phyloP scores from a whole-genome alignment of 192 early-diverging fungal genomes.

The Backusella parvicylindrica region DNA sequence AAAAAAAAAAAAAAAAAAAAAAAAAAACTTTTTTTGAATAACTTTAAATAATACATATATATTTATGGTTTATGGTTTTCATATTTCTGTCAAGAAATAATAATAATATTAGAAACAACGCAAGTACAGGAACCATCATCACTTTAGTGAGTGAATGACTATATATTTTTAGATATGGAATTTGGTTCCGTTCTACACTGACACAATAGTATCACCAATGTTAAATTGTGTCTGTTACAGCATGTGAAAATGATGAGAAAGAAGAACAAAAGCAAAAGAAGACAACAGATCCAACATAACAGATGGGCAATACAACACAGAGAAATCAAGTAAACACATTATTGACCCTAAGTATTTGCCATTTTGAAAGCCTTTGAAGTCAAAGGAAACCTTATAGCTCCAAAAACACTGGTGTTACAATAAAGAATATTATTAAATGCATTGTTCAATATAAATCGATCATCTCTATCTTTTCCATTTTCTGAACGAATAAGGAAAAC shows the following conservation, averaged over 20 bases:
- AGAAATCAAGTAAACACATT: not conserved
- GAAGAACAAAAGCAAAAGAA: not conserved
- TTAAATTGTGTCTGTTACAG: not conserved
- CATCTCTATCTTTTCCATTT: not conserved
- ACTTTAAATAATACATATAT: too few species aligned
- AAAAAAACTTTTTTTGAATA: too few species aligned
- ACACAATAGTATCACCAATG: not conserved
- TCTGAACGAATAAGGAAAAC: not conserved
- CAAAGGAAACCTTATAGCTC: not conserved
- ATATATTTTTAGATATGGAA: not conserved
- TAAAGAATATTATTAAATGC: not conserved
- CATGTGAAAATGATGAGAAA: not conserved
- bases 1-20: too few species aligned
- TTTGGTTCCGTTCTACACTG: not conserved
- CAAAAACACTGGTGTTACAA: not conserved
- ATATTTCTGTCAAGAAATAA: too few species aligned
- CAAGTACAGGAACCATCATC: not conserved
- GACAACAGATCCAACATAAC: not conserved
- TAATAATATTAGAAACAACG: too few species aligned
- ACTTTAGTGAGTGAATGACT: not conserved
- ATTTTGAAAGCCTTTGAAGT: not conserved
- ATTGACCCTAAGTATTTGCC: not conserved
- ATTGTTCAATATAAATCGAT: not conserved
- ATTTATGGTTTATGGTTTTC: too few species aligned
- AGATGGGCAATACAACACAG: not conserved